Conservation (phyloP, 2,329 filamentous ascomycete species). For the Rutstroemia sp. region DNA sequence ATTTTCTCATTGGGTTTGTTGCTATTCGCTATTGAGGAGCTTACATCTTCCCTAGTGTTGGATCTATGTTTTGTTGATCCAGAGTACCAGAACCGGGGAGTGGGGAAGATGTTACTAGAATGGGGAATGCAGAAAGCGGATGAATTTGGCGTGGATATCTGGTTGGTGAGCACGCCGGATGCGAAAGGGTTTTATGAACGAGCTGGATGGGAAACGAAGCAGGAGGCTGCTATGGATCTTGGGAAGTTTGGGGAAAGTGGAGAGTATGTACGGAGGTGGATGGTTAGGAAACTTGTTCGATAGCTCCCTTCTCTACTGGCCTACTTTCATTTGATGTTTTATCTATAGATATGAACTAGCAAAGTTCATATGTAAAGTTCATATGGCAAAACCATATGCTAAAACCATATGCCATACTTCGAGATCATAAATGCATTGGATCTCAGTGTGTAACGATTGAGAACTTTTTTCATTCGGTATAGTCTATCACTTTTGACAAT, state of each 20-base stretch:
- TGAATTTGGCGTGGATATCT: constrained; percentile 10
- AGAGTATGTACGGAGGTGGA: constrained; percentile 15
- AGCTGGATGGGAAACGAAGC: constrained; percentile 25
- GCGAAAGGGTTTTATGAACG: constrained; percentile 18
- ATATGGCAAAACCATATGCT: too few relatives aligned
- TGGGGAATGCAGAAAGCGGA: constrained; percentile 14
- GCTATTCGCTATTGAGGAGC: too few relatives aligned
- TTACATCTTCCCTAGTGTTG: constrained; percentile 3
- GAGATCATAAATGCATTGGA: background rate
- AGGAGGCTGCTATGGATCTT: constrained; percentile 15
- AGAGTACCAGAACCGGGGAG: constrained; percentile 13
- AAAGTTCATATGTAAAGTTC: too few relatives aligned
- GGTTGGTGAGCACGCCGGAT: constrained; percentile 18
- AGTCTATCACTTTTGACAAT: background rate
- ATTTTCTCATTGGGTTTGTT: too few relatives aligned
- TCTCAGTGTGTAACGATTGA: background rate
- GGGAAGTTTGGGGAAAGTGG: constrained; percentile 15
- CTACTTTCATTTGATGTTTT: too few relatives aligned
- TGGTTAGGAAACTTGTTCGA: constrained; percentile 10
- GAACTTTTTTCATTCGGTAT: background rate
- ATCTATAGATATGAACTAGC: too few relatives aligned
- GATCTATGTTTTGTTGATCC: constrained; percentile 18
- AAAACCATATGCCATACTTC: background rate
- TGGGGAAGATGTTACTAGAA: constrained; percentile 14
- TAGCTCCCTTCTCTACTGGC: too few relatives aligned